Conservation (phyloP, 441 rosid species). For the Euphorbia corollata region DNA sequence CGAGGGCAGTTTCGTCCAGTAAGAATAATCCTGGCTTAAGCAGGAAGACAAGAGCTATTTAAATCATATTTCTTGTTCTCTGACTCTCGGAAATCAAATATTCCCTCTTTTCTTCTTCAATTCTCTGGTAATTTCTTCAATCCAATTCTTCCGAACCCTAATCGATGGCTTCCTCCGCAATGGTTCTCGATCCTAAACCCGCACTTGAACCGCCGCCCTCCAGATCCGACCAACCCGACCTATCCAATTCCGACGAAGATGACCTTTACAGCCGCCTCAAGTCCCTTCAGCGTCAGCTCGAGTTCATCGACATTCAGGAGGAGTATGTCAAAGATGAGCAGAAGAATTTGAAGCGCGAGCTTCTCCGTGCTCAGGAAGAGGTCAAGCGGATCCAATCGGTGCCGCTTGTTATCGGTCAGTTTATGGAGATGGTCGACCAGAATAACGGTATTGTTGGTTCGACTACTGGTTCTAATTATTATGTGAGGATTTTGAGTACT, state of each 20-base stretch:
- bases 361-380: slow-evolving; percentile 93
- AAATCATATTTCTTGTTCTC: neutral
- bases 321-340: slow-evolving; percentile 97
- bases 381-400: slow-evolving; percentile 97
- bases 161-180: slow-evolving; percentile 42
- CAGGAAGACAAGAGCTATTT: neutral
- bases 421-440: slow-evolving; percentile 99
- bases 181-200: slow-evolving; percentile 49
- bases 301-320: slow-evolving; percentile 88
- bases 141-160: neutral
- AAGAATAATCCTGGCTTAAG: neutral
- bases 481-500: slow-evolving; percentile 86
- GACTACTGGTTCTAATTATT: slow-evolving; percentile 92
- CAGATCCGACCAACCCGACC: slow-evolving; percentile 25
- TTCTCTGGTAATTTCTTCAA: neutral
- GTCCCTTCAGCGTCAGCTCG: slow-evolving; percentile 71
- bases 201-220: slow-evolving; percentile 9
- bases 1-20: neutral
- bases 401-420: slow-evolving; percentile 91
- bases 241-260: slow-evolving; percentile 46
- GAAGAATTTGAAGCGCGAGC: slow-evolving; percentile 88
- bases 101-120: neutral
- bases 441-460: slow-evolving; percentile 97
- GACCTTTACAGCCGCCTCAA: slow-evolving; percentile 75
- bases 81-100: neutral